phyloP scores from a whole-genome alignment of 2,329 filamentous ascomycete genomes.

The Periconia sp. region DNA sequence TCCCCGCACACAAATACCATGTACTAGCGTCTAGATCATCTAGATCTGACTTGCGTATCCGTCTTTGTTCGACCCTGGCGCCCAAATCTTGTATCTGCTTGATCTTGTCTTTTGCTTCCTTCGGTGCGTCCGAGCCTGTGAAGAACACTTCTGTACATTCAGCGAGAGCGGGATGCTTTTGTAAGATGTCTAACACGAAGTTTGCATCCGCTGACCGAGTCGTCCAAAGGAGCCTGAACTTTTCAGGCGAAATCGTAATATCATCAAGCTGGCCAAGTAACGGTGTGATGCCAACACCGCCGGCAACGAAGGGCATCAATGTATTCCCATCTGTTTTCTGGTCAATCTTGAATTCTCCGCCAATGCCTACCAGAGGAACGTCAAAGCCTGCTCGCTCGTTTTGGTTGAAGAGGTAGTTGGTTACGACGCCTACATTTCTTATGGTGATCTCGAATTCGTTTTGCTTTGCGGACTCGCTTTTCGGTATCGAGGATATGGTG shows the following conservation, averaged over 20 bases:
- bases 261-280: conserved; percentile 69
- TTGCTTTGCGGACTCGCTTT: conserved; percentile 8
- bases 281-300: conserved; percentile 84
- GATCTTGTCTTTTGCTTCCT: conserved; percentile 30
- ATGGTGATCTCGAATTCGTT: conserved; percentile 74
- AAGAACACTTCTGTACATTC: conserved; percentile 66
- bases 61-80: conserved; percentile 49
- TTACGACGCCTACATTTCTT: conserved; percentile 72
- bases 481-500: conserved; percentile 71
- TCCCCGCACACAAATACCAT: conserved; percentile 68
- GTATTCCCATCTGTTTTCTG: conserved; percentile 39
- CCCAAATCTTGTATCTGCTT: conserved; percentile 37
- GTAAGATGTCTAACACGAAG: conserved; percentile 66
- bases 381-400: conserved; percentile 62
- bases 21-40: conserved; percentile 42
- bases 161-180: conserved; percentile 59
- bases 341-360: conserved; percentile 64
- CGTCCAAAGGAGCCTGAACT: conserved; percentile 71
- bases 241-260: conserved; percentile 10
- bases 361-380: conserved; percentile 74
- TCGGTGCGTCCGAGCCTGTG: conserved; percentile 53
- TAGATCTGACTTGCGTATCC: conserved; percentile 56
- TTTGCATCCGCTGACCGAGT: conserved; percentile 66
- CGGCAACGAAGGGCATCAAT: conserved; percentile 70
- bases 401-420: conserved; percentile 67